Conservation (phyloP, 345 rosid genomes). For the Eucalyptus curtisii region DNA sequence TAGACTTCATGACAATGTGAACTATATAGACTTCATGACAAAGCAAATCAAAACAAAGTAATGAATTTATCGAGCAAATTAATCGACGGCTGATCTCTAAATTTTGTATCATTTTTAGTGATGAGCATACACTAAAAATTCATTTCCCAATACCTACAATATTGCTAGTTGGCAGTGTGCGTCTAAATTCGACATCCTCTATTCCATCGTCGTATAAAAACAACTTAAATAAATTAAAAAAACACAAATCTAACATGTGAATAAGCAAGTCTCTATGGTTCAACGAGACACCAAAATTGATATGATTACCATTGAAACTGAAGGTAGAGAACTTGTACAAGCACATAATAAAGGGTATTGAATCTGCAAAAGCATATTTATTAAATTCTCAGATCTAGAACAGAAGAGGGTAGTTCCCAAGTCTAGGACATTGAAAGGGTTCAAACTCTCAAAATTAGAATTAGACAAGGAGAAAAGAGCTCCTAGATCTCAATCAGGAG, state of each 20-base stretch:
- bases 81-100: rapidly evolving
- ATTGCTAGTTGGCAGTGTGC: too few relatives aligned
- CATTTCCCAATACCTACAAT: too few relatives aligned
- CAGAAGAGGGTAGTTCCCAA: background rate
- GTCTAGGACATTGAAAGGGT: background rate
- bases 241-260: background rate
- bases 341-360: rapidly evolving
- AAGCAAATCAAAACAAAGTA: background rate
- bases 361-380: too few relatives aligned
- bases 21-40: background rate
- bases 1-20: background rate
- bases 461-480: background rate
- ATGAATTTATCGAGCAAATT: too few relatives aligned
- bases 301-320: too few relatives aligned
- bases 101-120: background rate
- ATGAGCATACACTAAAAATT: too few relatives aligned
- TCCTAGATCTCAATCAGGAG: background rate
- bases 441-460: background rate
- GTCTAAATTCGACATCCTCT: too few relatives aligned
- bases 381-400: too few relatives aligned
- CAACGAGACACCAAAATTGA: background rate
- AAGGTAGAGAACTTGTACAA: background rate
- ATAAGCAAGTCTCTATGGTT: too few relatives aligned
- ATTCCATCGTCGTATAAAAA: too few relatives aligned
- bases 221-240: too few relatives aligned